A percentile compares a stretch with the other conserved stretches of the same genome.
Conservation (phyloP, 305 asterid genomes). For the Ilex paraguariensis region DNA sequence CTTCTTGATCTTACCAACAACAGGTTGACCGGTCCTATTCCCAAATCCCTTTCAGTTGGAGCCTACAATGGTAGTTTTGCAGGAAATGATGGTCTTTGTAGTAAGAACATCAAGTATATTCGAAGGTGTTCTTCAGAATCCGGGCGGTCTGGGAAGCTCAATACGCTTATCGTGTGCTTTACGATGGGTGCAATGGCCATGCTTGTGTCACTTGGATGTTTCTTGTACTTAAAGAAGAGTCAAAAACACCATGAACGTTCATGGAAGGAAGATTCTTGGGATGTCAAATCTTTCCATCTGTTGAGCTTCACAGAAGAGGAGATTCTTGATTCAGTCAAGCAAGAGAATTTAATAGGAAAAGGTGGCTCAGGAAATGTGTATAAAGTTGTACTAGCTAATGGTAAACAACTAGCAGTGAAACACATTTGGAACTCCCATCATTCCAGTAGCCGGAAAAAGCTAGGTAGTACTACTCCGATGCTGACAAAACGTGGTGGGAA, state of each 20-base stretch:
- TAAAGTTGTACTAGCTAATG: slow-evolving; percentile 42
- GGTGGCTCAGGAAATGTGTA: slow-evolving; percentile 95
- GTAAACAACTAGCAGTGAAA: slow-evolving; percentile 72
- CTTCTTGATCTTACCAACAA: slow-evolving; percentile 76
- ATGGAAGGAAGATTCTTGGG: slow-evolving; percentile 74
- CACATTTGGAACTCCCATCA: slow-evolving; percentile 61
- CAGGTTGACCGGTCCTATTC: slow-evolving; percentile 63
- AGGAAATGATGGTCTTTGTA: slow-evolving; percentile 69
- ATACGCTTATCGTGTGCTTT: slow-evolving; percentile 37
- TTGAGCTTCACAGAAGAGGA: slow-evolving; percentile 80
- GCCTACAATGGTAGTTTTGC: slow-evolving; percentile 68
- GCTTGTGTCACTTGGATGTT: slow-evolving; percentile 33
- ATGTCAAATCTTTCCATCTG: slow-evolving; percentile 68
- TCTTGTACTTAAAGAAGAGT: slow-evolving; percentile 41
- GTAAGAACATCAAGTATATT: slow-evolving; percentile 43
- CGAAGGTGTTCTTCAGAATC: slow-evolving; percentile 40
- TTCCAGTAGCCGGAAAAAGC: slow-evolving; percentile 16
- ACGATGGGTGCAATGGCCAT: slow-evolving; percentile 32
- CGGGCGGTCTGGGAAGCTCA: slow-evolving; percentile 28
- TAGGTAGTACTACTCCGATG: slow-evolving; percentile 49
- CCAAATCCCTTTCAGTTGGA: slow-evolving; percentile 50
- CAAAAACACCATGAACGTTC: slow-evolving; percentile 33
- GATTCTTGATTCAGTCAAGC: slow-evolving; percentile 67
- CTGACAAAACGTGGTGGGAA: slow-evolving; percentile 34
- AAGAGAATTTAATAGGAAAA: slow-evolving; percentile 79